Evolutionary conservation across 495 filamentous ascomycete genomes (phyloP).

Genomic region (Penicillium atrosanguineum): DNA sequence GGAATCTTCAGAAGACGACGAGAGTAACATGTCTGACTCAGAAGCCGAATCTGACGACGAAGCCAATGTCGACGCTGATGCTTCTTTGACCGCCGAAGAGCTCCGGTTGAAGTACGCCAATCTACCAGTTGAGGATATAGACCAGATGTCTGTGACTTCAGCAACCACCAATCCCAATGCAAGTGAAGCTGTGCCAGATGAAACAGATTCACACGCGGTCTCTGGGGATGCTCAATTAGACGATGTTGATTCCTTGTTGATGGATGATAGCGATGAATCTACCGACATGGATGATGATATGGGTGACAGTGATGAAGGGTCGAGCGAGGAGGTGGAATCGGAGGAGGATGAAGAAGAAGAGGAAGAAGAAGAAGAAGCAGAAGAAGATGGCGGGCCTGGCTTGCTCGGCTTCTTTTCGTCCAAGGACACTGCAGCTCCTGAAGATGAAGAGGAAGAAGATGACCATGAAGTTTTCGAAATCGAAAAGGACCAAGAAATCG

Average conservation of each 20-base stretch:
- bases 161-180: constrained; percentile 17
- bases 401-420: constrained; percentile 65
- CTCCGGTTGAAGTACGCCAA: constrained; percentile 75
- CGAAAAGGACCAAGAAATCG: constrained; percentile 5
- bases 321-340: constrained; percentile 40
- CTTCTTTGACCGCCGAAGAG: constrained; percentile 74
- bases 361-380: too few species aligned
- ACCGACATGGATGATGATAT: constrained; percentile 88
- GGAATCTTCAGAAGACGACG: constrained; percentile 47
- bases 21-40: constrained; percentile 68
- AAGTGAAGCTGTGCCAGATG: constrained; percentile 20
- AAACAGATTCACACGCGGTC: constrained; percentile 22
- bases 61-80: constrained; percentile 60
- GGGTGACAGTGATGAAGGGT: constrained; percentile 60
- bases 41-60: constrained; percentile 45
- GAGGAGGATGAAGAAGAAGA: constrained; percentile 43
- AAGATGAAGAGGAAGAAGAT: constrained; percentile 30
- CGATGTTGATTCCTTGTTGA: constrained; percentile 63
- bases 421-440: constrained; percentile 40
- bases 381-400: constrained; percentile 55
- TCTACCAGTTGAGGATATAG: constrained; percentile 42
- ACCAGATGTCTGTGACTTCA: constrained; percentile 28
- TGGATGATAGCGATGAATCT: constrained; percentile 77
- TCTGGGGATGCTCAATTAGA: constrained; percentile 49
- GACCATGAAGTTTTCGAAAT: constrained; percentile 24